Evolutionary conservation across 805 yeast species (phyloP).

Genomic region (Wickerhamomyces sydowiorum): DNA sequence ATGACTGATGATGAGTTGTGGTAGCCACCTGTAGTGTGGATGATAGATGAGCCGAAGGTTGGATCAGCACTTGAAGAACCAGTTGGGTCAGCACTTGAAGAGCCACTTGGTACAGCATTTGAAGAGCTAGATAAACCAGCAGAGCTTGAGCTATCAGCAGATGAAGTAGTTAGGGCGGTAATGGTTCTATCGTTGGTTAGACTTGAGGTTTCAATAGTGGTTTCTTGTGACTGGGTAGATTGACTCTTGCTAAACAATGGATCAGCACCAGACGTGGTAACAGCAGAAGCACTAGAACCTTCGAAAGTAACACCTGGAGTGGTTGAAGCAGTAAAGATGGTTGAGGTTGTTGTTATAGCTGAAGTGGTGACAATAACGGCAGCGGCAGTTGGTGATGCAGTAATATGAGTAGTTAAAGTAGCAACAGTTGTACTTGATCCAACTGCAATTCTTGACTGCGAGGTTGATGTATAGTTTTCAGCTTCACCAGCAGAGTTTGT

Average conservation of each 20-base stretch:
- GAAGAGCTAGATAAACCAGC: not conserved
- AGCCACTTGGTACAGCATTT: not conserved
- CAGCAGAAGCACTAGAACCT: not conserved
- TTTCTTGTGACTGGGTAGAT: not conserved
- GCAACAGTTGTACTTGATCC: not conserved
- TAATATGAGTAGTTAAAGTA: not conserved
- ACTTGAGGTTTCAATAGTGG: not conserved
- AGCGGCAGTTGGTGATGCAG: slow-evolving; percentile 9
- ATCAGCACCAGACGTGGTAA: not conserved
- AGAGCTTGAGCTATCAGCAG: not conserved
- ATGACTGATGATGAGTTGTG: not conserved
- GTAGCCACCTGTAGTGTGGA: not conserved
- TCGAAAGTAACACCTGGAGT: not conserved
- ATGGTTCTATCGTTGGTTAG: not conserved
- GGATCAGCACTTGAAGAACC: not conserved
- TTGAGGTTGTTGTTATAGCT: slow-evolving; percentile 7
- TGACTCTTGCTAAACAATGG: not conserved
- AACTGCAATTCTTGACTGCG: not conserved
- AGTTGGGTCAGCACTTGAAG: not conserved
- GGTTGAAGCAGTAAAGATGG: slow-evolving; percentile 4
- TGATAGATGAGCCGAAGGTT: not conserved
- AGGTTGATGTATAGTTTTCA: not conserved
- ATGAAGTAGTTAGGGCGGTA: not conserved
- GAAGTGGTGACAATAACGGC: slow-evolving; percentile 4
- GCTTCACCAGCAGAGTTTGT: not conserved